Evolutionary conservation across 257 asterid species (phyloP), one percentile per base, ranked within the genome.

Genomic region (Jacaranda mimosifolia): DNA sequence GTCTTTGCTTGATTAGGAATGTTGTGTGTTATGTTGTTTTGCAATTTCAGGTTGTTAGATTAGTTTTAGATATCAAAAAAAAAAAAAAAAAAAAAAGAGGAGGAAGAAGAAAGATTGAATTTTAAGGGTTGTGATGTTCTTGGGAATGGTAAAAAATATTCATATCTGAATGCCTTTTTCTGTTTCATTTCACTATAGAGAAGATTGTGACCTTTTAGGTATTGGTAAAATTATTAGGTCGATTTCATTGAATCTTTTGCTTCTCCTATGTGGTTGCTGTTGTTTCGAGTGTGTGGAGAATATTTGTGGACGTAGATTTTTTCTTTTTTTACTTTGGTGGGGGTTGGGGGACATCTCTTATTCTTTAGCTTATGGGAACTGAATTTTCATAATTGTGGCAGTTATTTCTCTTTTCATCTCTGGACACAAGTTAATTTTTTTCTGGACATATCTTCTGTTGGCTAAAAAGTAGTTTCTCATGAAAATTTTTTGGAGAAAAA

Each of bases 371-470:
- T 65, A 45, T 66, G 13, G 70, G 46, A n/a, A 63, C 70, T 64
- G 36, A 21, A 63, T 79, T 69, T 80, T 68, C 74, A 15, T 68
- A 51, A 68, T 59, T 60, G 49, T 79, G 69, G 57, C 73, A 67
- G 32, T 68, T 68, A 42, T 77, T 38, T 70, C 48, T 70, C 73
- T 10, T 68, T 46, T 69, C 17, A 39, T 60, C 35, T n/a, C 42
- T 35, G 52, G 35, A 12, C 7, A 35, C 42, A 35, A 43, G 18
- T 35, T 14, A 10, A 15, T 49, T 49, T 48, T 65, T 52, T 63
- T 72, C 62, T 9, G 12, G 74, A 64, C 12, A 39, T 67, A 9
- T 38, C 77, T 65, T 55, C 19, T 72, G 19, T 63, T 63, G 74
- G 74, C 63, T 59, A 48, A 43, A 35, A 55, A 66, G 9, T 13